Conservation (phyloP, 805 yeast species). For the Kuraishia borneana region DNA sequence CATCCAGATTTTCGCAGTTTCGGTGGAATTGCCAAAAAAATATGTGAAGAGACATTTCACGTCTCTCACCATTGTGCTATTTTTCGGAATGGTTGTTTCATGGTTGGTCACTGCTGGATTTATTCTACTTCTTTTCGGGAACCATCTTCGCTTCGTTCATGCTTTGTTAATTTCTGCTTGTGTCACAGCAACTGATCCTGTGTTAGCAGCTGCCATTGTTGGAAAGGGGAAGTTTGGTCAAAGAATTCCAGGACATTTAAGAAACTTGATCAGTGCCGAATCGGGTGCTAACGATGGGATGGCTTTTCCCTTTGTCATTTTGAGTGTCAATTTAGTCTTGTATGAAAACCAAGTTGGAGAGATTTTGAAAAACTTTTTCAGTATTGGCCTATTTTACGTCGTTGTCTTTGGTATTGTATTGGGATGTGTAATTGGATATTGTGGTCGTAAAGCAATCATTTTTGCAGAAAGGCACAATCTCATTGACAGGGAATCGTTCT, state of each 20-base stretch:
- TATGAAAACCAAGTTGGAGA: conserved; percentile 50
- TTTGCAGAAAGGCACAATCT: conserved; percentile 59
- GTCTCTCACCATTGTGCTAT: conserved; percentile 59
- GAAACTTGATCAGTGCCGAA: conserved; percentile 75
- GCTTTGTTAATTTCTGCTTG: conserved; percentile 75
- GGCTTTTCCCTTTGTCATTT: conserved; percentile 83
- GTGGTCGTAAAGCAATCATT: conserved; percentile 58
- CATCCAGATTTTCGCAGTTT: conserved; percentile 87
- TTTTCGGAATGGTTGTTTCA: conserved; percentile 86
- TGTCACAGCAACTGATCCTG: conserved; percentile 93
- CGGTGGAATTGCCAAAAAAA: conserved; percentile 85
- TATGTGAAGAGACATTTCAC: conserved; percentile 80
- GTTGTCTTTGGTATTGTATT: conserved; percentile 70
- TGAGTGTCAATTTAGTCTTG: conserved; percentile 59
- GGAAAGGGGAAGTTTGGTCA: conserved; percentile 89
- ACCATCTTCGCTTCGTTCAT: conserved; percentile 59
- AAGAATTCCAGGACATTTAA: conserved; percentile 86
- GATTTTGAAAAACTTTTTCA: conserved; percentile 73
- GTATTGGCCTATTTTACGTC: conserved; percentile 68
- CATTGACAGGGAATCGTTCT: conserved; percentile 81
- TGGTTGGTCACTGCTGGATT: conserved; percentile 79
- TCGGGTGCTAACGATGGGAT: conserved; percentile 91
- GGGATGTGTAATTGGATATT: conserved; percentile 64
- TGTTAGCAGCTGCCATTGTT: conserved; percentile 88
- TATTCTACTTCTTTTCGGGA: conserved; percentile 60